A percentile compares a stretch with the other conserved stretches of the same genome.
Conservation (phyloP, 2,329 filamentous ascomycete species). For the Septoria linicola region DNA sequence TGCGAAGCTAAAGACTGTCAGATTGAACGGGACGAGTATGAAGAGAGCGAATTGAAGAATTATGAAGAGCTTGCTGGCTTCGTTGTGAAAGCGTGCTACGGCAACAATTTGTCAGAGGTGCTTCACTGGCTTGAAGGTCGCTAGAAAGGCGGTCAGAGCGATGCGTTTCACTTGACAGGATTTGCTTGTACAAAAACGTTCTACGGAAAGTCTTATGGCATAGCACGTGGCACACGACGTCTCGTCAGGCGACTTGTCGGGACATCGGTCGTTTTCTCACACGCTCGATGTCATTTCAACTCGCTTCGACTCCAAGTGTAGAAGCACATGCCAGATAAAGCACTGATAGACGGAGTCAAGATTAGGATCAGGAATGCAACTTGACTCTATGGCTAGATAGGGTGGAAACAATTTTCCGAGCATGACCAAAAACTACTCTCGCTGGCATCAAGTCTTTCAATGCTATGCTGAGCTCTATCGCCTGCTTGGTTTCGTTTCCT, state of each 20-base stretch:
- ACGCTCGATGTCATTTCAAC: no score
- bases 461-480: conserved; percentile 12
- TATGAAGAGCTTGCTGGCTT: conserved; percentile 18
- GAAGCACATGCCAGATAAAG: background rate
- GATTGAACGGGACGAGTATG: conserved; percentile 12
- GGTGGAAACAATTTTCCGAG: background rate
- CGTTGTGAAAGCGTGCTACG: conserved; percentile 24
- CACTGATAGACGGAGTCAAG: background rate
- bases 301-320: no score
- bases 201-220: no score
- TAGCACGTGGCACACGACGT: no score
- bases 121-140: background rate
- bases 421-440: conserved; percentile 6
- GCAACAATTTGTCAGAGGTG: conserved; percentile 21
- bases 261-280: no score
- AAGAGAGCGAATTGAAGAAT: conserved; percentile 8
- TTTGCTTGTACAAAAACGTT: no score
- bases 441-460: conserved; percentile 2
- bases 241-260: no score
- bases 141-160: background rate
- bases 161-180: no score
- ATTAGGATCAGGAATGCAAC: background rate
- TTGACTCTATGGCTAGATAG: background rate
- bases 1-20: conserved; percentile 6
- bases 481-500: conserved; percentile 10